Conservation (phyloP, 352 stramenopile genomes). For the Globisporangium spinosum region DNA sequence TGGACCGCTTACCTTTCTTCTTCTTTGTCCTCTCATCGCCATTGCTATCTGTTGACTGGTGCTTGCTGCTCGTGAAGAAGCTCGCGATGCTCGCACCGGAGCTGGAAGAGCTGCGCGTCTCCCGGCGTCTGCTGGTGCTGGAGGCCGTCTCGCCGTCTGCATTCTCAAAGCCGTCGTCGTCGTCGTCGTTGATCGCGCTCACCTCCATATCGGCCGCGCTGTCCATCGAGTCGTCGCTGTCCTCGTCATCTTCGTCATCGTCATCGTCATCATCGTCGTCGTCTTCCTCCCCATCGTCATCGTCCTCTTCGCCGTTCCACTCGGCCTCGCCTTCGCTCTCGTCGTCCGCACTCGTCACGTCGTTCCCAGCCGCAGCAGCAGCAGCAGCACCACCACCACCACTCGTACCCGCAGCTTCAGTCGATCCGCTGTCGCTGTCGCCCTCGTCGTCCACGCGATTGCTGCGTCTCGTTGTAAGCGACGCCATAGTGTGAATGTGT, state of each 20-base stretch:
- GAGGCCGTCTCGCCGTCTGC: background rate
- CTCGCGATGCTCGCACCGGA: background rate
- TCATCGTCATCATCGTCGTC: constrained; percentile 21
- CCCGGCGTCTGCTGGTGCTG: background rate
- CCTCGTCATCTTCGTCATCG: constrained; percentile 19
- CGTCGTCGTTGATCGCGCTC: constrained; percentile 16
- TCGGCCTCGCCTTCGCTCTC: constrained; percentile 25
- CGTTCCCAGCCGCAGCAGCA: background rate
- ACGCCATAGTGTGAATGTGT: background rate
- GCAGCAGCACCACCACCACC: too few relatives aligned
- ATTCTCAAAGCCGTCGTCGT: constrained; percentile 11
- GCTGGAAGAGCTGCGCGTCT: background rate
- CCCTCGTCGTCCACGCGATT: background rate
- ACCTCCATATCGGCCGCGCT: constrained; percentile 16
- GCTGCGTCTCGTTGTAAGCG: constrained; percentile 7
- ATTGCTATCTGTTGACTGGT: background rate
- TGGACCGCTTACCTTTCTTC: background rate
- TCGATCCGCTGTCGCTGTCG: background rate
- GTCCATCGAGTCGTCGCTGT: constrained; percentile 22
- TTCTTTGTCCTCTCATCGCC: constrained; percentile 3
- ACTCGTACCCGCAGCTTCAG: background rate
- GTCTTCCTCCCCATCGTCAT: constrained; percentile 7
- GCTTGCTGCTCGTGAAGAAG: constrained; percentile 7
- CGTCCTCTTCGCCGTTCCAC: constrained; percentile 15
- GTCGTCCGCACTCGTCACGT: constrained; percentile 12